A percentile compares a stretch with the other conserved stretches of the same genome.
Conservation (phyloP, 495 filamentous ascomycete species). For the Coniosporium apollinis region DNA sequence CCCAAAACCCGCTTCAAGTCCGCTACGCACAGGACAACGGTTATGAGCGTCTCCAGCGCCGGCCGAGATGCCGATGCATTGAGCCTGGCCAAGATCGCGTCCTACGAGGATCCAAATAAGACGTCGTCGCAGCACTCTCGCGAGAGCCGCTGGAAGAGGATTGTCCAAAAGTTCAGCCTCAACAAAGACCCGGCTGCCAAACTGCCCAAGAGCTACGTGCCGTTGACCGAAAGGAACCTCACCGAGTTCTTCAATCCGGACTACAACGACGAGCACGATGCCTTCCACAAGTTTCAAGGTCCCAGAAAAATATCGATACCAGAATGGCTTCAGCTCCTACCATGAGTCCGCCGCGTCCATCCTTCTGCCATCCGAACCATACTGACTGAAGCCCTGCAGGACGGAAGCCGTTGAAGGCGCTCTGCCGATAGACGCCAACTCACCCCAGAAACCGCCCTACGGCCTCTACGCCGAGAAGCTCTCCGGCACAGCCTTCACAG, state of each 20-base stretch:
- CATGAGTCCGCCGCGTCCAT: slow-evolving; percentile 31
- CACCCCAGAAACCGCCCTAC: slow-evolving; percentile 68
- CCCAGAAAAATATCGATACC: slow-evolving; percentile 40
- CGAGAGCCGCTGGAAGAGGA: too few relatives aligned
- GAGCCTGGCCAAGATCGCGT: too few relatives aligned
- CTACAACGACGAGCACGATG: slow-evolving; percentile 27
- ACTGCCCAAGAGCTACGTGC: slow-evolving; percentile 7
- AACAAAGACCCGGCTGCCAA: too few relatives aligned
- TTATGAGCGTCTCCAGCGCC: too few relatives aligned
- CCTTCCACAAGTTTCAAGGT: slow-evolving; percentile 38
- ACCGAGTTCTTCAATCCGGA: slow-evolving; percentile 19
- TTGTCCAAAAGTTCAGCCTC: too few relatives aligned
- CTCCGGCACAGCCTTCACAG: slow-evolving; percentile 85
- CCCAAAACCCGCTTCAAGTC: too few relatives aligned
- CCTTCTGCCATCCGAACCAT: background rate
- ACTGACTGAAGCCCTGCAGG: slow-evolving; percentile 8
- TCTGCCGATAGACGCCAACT: slow-evolving; percentile 57
- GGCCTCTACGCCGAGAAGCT: slow-evolving; percentile 89
- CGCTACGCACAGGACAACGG: too few relatives aligned
- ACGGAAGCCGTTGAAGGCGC: slow-evolving; percentile 41
- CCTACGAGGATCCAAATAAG: too few relatives aligned
- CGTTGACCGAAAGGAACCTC: slow-evolving; percentile 16
- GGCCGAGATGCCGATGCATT: too few relatives aligned
- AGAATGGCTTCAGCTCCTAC: slow-evolving; percentile 41
- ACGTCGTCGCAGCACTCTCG: too few relatives aligned